Evolutionary conservation across 306 rosid genomes (phyloP), one percentile per base, ranked within the genome.

Genomic region (Purshia tridentata): DNA sequence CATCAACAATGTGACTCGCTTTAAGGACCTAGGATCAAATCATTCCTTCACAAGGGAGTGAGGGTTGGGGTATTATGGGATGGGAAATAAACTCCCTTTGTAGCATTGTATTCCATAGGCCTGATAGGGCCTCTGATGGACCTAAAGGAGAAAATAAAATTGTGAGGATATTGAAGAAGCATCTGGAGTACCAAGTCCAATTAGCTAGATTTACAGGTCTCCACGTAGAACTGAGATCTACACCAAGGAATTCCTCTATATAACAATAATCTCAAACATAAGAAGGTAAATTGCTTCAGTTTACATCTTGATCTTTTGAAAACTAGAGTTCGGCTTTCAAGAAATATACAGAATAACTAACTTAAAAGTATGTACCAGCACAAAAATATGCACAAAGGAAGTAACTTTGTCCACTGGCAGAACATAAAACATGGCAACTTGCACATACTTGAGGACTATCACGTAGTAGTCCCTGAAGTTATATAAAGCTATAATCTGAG

Each of bases 1-100:
- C 64, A 29, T 11, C 44, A 18, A 13, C 61, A 10, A 10, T 20
- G 61, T 12, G 39, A 20, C 20, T 55, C 61, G 12, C 20, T 20
- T 55, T 55, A 65, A 15, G 41, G 70, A 65, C 13, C 19, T 45
- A 7, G 5, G 69, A 65, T 52, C 57, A 19, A 65, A 48, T 45
- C 70, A 45, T 22, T 39, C 70, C 39, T 45, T 65, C 20, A 65
- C 35, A 18, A 64, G 19, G 41, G 37, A 22, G 42, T 65, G 20
- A 22, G 70, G 13, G 12, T 29, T 66, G 71, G 52, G 20, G 16
- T 66, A 47, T 66, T 7, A 57, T 49, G 39, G 56, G 16, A 66
- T 37, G 13, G 41, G 39, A 47, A n/a, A 23, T 41, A 47, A 46
- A 56, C 35, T 20, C 6, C 47, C 22, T 15, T 40, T 37, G 39